These are phyloP conservation scores for Grosmannia penicillata DNA, from an alignment of 2,329 filamentous ascomycete genomes.

Conservation along the genomic window DNA sequence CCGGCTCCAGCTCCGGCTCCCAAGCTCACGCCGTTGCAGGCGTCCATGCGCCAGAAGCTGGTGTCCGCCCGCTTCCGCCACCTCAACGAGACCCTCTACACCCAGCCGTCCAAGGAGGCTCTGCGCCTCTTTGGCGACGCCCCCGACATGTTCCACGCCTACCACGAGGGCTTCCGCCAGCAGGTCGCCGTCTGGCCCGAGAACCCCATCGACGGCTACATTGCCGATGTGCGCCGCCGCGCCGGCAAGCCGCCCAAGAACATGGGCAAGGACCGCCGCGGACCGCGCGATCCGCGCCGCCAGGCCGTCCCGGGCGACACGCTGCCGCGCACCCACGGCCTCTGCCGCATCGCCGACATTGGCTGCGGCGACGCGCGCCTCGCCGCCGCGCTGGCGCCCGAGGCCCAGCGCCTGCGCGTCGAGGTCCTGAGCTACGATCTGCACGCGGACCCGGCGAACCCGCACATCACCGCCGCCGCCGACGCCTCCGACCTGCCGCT, in stretches of 20 bases:
- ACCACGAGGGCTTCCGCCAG: constrained; percentile 89
- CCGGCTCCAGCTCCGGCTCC: too few relatives aligned
- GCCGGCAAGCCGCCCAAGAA: background rate
- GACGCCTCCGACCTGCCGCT: constrained; percentile 80
- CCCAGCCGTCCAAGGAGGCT: constrained; percentile 72
- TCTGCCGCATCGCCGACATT: constrained; percentile 73
- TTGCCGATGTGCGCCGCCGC: constrained; percentile 54
- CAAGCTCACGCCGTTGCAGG: constrained; percentile 78
- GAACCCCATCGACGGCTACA: constrained; percentile 85
- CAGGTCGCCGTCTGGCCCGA: constrained; percentile 95
- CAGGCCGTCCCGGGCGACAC: constrained; percentile 20
- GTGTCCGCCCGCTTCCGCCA: constrained; percentile 92
- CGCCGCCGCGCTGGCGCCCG: constrained; percentile 49
- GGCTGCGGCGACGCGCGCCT: constrained; percentile 88
- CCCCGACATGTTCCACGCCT: constrained; percentile 90
- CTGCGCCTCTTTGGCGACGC: constrained; percentile 67
- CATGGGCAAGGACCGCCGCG: background rate
- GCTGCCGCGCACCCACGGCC: constrained; percentile 57
- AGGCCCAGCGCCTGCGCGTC: constrained; percentile 53
- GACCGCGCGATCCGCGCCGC: background rate
- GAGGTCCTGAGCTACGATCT: constrained; percentile 78
- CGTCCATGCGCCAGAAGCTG: constrained; percentile 88
- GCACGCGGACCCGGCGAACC: constrained; percentile 36
- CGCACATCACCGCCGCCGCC: constrained; percentile 65
- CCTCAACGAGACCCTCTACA: constrained; percentile 94